Conservation (phyloP, 2,329 filamentous ascomycete genomes). For the Xylaria multiplex region DNA sequence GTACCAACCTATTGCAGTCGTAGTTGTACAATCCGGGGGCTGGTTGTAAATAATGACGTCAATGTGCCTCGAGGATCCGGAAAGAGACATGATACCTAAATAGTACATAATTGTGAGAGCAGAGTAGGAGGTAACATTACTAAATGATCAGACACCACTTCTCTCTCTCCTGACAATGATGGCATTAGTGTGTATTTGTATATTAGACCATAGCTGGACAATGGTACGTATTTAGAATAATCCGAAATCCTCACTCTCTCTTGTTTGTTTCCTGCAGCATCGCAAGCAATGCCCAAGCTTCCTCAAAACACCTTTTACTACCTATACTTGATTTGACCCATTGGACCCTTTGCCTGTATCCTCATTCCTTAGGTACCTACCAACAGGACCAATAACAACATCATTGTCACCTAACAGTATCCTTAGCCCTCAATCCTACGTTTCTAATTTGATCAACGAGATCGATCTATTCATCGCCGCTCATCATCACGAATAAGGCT, state of each 20-base stretch:
- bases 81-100: slow-evolving; percentile 20
- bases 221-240: not conserved
- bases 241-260: not conserved
- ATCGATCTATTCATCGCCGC: not conserved
- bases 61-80: slow-evolving; percentile 13
- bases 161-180: slow-evolving; percentile 1
- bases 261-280: not conserved
- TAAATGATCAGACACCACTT: not conserved
- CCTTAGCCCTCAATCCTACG: not conserved
- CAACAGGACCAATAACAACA: slow-evolving; percentile 2
- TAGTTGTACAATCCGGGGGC: slow-evolving; percentile 4
- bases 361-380: not conserved
- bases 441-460: not conserved
- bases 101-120: slow-evolving; percentile 1
- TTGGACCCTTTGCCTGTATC: slow-evolving; percentile 5
- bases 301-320: not conserved
- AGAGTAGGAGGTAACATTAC: slow-evolving; percentile 2
- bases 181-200: slow-evolving; percentile 9
- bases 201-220: slow-evolving; percentile 4
- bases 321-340: not conserved
- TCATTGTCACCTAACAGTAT: slow-evolving; percentile 8
- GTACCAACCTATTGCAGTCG: not conserved
- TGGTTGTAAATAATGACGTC: slow-evolving; percentile 25
- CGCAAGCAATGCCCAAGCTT: not conserved
- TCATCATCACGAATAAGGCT: not conserved